Evolutionary conservation across 495 filamentous ascomycete species (phyloP).

Genomic region (Elasticomyces elasticus): DNA sequence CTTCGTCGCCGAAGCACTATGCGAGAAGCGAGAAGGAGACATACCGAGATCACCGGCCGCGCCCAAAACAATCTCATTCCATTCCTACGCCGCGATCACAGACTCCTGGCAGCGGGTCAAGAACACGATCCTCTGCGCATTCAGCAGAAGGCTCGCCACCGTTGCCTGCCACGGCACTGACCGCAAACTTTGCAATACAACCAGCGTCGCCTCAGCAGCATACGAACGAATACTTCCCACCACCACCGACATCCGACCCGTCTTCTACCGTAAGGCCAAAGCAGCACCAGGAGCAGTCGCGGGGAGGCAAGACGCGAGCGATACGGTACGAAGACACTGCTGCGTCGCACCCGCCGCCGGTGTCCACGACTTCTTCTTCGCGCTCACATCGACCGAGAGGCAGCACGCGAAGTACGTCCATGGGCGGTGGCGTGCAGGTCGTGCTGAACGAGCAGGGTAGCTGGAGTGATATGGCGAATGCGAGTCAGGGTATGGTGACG

Average conservation of each 20-base stretch:
- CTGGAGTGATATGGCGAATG: constrained; percentile 81
- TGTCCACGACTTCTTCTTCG: constrained; percentile 1
- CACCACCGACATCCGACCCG: constrained; percentile 23
- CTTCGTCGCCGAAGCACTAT: constrained; percentile 3
- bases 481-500: constrained; percentile 61
- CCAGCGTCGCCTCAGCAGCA: constrained; percentile 6
- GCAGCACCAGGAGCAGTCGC: background rate
- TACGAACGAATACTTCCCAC: constrained; percentile 16
- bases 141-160: constrained; percentile 33
- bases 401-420: constrained; percentile 55
- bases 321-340: constrained; percentile 21
- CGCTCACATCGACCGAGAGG: constrained; percentile 34
- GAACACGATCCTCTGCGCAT: constrained; percentile 29
- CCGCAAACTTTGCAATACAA: constrained; percentile 7
- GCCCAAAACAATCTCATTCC: constrained; percentile 7
- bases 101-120: constrained; percentile 12
- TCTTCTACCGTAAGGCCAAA: background rate
- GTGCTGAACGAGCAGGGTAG: constrained; percentile 81
- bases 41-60: background rate
- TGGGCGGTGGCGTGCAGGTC: constrained; percentile 80
- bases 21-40: constrained; percentile 8
- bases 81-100: constrained; percentile 23
- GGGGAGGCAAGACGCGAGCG: constrained; percentile 21
- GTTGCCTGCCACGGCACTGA: constrained; percentile 14
- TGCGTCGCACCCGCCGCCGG: background rate